Evolutionary conservation across 768 basidiomycete genomes (phyloP).

Genomic region (Suillus plorans): DNA sequence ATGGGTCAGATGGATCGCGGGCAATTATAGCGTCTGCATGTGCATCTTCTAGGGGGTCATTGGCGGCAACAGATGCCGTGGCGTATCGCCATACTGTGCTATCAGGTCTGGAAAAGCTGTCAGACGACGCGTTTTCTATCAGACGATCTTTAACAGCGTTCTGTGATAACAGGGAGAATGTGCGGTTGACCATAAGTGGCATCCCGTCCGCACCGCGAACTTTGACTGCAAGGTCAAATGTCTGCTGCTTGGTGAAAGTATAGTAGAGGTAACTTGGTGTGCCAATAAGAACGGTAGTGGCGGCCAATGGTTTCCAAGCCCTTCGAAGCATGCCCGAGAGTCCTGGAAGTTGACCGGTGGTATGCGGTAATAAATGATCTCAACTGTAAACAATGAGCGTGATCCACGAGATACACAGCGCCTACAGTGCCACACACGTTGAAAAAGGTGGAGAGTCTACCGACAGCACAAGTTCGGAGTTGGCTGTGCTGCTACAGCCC

Average conservation of each 20-base stretch:
- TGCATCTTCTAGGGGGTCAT: slow-evolving; percentile 92
- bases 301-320: slow-evolving; percentile 68
- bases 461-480: not conserved
- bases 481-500: not conserved
- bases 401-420: not conserved
- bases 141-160: slow-evolving; percentile 57
- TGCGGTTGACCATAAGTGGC: slow-evolving; percentile 48
- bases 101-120: slow-evolving; percentile 47
- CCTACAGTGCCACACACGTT: not conserved
- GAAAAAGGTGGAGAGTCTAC: not conserved
- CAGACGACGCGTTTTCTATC: slow-evolving; percentile 48
- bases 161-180: slow-evolving; percentile 57
- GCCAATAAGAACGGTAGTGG: slow-evolving; percentile 52
- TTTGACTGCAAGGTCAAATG: slow-evolving; percentile 61
- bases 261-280: slow-evolving; percentile 62
- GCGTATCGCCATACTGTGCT: slow-evolving; percentile 72
- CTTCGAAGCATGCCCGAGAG: slow-evolving; percentile 52
- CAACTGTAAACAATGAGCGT: not conserved
- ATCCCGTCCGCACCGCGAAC: slow-evolving; percentile 59
- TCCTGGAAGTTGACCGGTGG: not conserved
- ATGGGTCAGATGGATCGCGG: slow-evolving; percentile 58
- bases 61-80: slow-evolving; percentile 79
- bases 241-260: slow-evolving; percentile 42
- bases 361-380: not conserved
- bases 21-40: slow-evolving; percentile 67